Evolutionary conservation across 371 early-diverging fungal genomes (phyloP), one percentile per base, ranked within the genome.

Genomic region (Mortierella sp.): DNA sequence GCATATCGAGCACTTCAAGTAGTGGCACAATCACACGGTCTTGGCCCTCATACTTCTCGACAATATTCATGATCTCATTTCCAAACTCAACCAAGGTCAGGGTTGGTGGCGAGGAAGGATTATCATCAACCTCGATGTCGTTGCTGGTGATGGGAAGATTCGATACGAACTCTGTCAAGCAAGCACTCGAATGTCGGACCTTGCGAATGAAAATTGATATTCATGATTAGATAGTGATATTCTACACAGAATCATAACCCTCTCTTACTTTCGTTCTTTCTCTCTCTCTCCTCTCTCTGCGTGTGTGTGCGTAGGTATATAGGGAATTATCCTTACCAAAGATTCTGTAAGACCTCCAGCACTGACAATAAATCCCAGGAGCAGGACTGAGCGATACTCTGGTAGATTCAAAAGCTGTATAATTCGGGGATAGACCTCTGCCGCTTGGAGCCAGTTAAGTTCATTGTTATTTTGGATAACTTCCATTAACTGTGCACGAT

Each of bases 311-410:
- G 35, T 35, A 35, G 35, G 35, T 35, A 3, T 5, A 35, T 35
- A 6, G 6, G 0, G 35, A 35, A 35, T 35, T 6, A 0, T 10
- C 3, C 80, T 81, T 84, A 94, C 95, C 76, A 95, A 75, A 39
- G 94, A 90, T 77, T 95, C 96, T 2, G 94, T 91, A 61, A 95
- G 70, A 8, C 95, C 95, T 60, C 95, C 95, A 16, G 95, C 93
- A 80, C 92, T 92, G 24, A 94, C 78, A 35, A 94, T 87, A 11
- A 95, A 73, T 0, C 96, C 96, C 28, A 87, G 71, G 59, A 96
- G 67, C 24, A 94, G 67, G 20, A 88, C 88, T n/a, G 83, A 64
- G 5, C 94, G 84, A 70, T 92, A 93, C 68, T 79, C 89, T 4
- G 87, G 83, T 6, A 91, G 59, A 16, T 66, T 62, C 37, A 96